A percentile compares a stretch with the other conserved stretches of the same genome.
phyloP scores from a whole-genome alignment of 2,329 filamentous ascomycete genomes.

The Chaetoscypha palmicola region DNA sequence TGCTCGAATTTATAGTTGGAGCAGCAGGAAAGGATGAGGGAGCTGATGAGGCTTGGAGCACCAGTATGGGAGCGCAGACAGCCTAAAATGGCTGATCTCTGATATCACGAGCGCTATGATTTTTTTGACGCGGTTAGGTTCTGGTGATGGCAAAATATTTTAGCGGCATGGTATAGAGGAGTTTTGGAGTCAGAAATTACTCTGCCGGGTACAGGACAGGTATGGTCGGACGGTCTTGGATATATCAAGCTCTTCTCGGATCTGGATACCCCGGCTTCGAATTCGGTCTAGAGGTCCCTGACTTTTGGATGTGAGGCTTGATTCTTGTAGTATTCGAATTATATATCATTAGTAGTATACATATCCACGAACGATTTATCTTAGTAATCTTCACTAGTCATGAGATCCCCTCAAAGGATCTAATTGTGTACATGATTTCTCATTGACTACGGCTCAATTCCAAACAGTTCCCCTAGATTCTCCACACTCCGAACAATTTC shows the following conservation, averaged over 20 bases:
- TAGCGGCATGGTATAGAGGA: conserved; percentile 5
- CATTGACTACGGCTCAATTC: conserved; percentile 9
- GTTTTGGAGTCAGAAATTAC: not conserved
- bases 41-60: conserved; percentile 32
- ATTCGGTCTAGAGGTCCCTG: no score
- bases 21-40: conserved; percentile 35
- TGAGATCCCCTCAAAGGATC: no score
- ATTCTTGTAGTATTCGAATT: no score
- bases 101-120: not conserved
- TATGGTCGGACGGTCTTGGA: no score
- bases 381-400: no score
- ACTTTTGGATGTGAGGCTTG: no score
- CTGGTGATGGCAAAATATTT: not conserved
- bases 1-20: conserved; percentile 36
- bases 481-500: conserved; percentile 27
- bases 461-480: conserved; percentile 27
- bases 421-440: no score
- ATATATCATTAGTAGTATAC: no score
- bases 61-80: conserved; percentile 19
- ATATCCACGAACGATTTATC: no score
- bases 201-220: no score
- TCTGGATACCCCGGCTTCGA: no score
- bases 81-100: not conserved
- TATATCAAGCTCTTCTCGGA: no score
- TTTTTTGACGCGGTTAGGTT: not conserved